These are phyloP conservation scores for Novymonas esmeraldas DNA, from an alignment of 208 protist species.

Conservation along the genomic window DNA sequence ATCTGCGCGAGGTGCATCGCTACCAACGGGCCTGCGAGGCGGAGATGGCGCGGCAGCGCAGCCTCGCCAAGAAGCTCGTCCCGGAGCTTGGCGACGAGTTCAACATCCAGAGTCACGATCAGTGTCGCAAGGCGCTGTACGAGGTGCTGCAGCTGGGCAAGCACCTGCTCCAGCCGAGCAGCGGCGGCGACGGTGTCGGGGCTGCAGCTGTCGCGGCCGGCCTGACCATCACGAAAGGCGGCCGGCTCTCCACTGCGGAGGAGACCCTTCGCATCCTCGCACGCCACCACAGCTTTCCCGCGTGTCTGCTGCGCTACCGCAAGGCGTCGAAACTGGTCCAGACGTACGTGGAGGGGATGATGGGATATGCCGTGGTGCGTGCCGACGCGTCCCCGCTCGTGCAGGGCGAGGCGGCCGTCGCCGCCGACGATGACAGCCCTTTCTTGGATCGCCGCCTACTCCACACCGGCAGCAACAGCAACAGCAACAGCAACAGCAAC, in stretches of 20 bases:
- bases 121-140: conserved; percentile 80
- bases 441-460: conserved; percentile 30
- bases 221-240: conserved; percentile 73
- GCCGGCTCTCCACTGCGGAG: conserved; percentile 90
- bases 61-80: conserved; percentile 42
- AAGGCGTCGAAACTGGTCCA: conserved; percentile 87
- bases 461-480: conserved; percentile 1
- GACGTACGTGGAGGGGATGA: conserved; percentile 90
- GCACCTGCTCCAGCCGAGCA: conserved; percentile 31
- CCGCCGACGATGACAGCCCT: conserved; percentile 12
- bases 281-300: conserved; percentile 78
- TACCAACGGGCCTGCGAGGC: conserved; percentile 53
- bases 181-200: too few relatives aligned
- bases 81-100: conserved; percentile 57
- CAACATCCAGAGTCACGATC: conserved; percentile 89
- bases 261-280: conserved; percentile 77
- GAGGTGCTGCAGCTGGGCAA: conserved; percentile 85
- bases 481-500: conserved; percentile 2
- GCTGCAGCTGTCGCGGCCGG: conserved; percentile 20
- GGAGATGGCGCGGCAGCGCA: conserved; percentile 51
- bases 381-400: not conserved
- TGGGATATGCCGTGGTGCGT: conserved; percentile 65
- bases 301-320: conserved; percentile 73
- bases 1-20: conserved; percentile 60
- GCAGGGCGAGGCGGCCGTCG: conserved; percentile 21